Evolutionary conservation across 106 monocot genomes (phyloP).

Genomic region (Dioscorea zingiberensis): DNA sequence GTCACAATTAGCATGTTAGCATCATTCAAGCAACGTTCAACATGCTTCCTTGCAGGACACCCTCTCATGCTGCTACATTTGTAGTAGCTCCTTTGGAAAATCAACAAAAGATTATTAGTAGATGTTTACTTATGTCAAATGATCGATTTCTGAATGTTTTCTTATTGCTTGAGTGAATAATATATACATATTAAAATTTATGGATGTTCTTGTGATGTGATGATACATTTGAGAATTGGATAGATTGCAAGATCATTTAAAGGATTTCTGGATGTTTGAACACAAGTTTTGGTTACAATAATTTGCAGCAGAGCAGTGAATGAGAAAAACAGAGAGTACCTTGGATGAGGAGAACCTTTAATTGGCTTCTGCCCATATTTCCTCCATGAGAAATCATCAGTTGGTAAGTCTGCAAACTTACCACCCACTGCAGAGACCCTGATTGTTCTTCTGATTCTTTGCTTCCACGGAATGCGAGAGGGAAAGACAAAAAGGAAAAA

Average conservation of each 20-base stretch:
- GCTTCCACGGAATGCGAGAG: conserved; percentile 1
- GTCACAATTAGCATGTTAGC: conserved; percentile 15
- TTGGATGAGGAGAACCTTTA: conserved; percentile 24
- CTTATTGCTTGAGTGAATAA: too few relatives aligned
- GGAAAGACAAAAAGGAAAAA: background rate
- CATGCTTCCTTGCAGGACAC: conserved; percentile 21
- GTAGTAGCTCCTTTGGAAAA: conserved; percentile 20
- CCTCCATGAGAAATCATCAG: conserved; percentile 20
- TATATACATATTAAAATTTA: too few relatives aligned
- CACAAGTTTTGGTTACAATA: too few relatives aligned
- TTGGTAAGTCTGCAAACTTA: conserved; percentile 14
- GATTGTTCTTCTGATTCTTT: conserved; percentile 16
- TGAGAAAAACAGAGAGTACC: background rate
- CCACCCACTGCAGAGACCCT: conserved; percentile 12
- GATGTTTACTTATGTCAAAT: too few relatives aligned
- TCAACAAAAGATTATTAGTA: too few relatives aligned
- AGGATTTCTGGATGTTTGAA: too few relatives aligned
- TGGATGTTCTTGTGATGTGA: too few relatives aligned
- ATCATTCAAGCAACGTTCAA: conserved; percentile 13
- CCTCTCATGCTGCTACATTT: conserved; percentile 27
- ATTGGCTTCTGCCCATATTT: conserved; percentile 27
- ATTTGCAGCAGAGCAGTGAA: too few relatives aligned
- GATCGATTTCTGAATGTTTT: too few relatives aligned
- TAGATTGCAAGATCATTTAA: too few relatives aligned
- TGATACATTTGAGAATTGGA: too few relatives aligned